phyloP scores from a whole-genome alignment of 2,329 filamentous ascomycete genomes.

The Aspergillus japonicus region DNA sequence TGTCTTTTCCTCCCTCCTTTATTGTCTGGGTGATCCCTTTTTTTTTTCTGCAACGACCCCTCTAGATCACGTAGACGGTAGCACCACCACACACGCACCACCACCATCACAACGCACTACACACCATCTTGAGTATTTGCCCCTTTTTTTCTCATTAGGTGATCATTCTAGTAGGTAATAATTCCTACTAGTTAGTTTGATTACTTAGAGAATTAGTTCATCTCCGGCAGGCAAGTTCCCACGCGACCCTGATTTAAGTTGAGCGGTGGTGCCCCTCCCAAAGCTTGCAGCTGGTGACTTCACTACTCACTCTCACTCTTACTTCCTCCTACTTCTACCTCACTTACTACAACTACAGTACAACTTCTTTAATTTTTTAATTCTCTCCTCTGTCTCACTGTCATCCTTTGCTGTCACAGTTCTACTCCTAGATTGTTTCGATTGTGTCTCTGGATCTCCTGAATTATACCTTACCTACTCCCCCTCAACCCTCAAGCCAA shows the following conservation, averaged over 20 bases:
- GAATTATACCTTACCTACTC: background rate
- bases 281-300: background rate
- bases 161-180: background rate
- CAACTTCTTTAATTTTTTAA: background rate
- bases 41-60: constrained; percentile 5
- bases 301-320: background rate
- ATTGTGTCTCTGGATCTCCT: background rate
- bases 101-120: background rate
- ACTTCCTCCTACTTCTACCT: background rate
- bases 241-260: background rate
- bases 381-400: background rate
- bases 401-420: background rate
- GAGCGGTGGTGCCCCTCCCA: background rate
- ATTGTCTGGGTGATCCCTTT: background rate
- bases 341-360: background rate
- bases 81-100: background rate
- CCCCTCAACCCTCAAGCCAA: background rate
- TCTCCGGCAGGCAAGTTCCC: background rate
- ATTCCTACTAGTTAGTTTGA: background rate
- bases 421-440: background rate
- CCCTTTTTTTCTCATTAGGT: background rate
- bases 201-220: background rate
- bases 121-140: background rate
- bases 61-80: constrained; percentile 13
- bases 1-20: background rate